Conservation (phyloP, 1,284 basidiomycete species). For the Xanthoconium separans region DNA sequence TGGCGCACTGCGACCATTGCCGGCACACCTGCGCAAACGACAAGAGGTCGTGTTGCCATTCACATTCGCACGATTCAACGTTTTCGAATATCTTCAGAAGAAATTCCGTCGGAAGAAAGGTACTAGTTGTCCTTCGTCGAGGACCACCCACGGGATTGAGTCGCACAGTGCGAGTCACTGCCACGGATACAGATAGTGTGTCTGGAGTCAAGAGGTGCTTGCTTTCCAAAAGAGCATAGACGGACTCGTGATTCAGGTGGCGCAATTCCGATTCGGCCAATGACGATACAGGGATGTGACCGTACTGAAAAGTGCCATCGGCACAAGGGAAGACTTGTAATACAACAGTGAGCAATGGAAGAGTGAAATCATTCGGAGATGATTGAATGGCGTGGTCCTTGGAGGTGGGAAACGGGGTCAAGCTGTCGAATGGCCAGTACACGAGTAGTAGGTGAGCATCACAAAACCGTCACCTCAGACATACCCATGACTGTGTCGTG, state of each 20-base stretch:
- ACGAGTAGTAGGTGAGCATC: neutral
- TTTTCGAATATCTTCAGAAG: neutral
- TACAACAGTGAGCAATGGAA: neutral
- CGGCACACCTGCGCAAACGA: slow-evolving; percentile 10
- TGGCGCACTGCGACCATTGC: slow-evolving; percentile 1
- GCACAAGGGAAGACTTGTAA: neutral
- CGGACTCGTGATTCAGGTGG: neutral
- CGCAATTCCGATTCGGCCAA: neutral
- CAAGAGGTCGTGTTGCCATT: neutral
- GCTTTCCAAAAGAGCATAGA: neutral
- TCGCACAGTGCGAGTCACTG: neutral
- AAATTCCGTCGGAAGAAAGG: slow-evolving; percentile 2
- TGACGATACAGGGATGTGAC: neutral
- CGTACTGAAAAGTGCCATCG: neutral
- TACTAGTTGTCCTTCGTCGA: neutral
- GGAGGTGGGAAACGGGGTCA: neutral
- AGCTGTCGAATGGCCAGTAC: neutral
- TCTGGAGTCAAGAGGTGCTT: neutral
- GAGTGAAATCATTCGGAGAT: neutral
- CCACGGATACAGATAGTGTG: neutral
- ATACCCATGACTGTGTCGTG: neutral
- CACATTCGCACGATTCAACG: neutral
- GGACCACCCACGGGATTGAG: neutral
- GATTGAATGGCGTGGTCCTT: too few relatives aligned
- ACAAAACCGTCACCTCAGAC: neutral